These are phyloP conservation scores for Emergomyces pasteurianus DNA, from an alignment of 2,329 filamentous ascomycete genomes.

Conservation along the genomic window DNA sequence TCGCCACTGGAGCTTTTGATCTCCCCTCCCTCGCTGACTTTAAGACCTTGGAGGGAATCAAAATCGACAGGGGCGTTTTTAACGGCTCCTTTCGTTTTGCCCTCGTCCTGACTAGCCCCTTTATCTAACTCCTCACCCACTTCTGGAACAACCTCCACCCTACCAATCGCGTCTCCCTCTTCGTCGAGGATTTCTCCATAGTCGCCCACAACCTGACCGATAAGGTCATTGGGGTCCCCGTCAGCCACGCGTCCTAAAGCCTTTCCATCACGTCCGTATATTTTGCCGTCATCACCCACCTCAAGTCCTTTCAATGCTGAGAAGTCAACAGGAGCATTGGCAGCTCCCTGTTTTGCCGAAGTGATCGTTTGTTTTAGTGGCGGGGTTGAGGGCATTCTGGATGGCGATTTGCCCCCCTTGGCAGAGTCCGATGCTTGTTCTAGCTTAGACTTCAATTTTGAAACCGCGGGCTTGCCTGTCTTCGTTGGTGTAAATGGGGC, in stretches of 20 bases:
- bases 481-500: conserved; percentile 16
- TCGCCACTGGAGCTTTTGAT: conserved; percentile 37
- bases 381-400: conserved; percentile 8
- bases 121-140: conserved; percentile 15
- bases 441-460: conserved; percentile 15
- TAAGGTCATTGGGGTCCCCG: conserved; percentile 30
- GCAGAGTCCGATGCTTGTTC: conserved; percentile 9
- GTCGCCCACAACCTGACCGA: conserved; percentile 30
- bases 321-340: conserved; percentile 18
- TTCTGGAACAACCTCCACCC: conserved; percentile 20
- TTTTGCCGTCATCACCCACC: conserved; percentile 26
- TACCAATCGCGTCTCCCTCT: conserved; percentile 25
- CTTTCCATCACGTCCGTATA: conserved; percentile 25
- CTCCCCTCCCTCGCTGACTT: conserved; percentile 42
- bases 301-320: conserved; percentile 29
- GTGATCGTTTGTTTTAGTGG: conserved; percentile 2
- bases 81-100: conserved; percentile 26
- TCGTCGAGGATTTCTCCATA: conserved; percentile 21
- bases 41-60: conserved; percentile 25
- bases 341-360: conserved; percentile 1
- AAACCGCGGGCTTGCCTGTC: conserved; percentile 15
- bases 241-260: conserved; percentile 29
- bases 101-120: conserved; percentile 18
- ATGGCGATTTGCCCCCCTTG: conserved; percentile 11
- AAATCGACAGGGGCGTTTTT: conserved; percentile 25